phyloP scores from a whole-genome alignment of 495 filamentous ascomycete species.

The Cladorrhinum samala region DNA sequence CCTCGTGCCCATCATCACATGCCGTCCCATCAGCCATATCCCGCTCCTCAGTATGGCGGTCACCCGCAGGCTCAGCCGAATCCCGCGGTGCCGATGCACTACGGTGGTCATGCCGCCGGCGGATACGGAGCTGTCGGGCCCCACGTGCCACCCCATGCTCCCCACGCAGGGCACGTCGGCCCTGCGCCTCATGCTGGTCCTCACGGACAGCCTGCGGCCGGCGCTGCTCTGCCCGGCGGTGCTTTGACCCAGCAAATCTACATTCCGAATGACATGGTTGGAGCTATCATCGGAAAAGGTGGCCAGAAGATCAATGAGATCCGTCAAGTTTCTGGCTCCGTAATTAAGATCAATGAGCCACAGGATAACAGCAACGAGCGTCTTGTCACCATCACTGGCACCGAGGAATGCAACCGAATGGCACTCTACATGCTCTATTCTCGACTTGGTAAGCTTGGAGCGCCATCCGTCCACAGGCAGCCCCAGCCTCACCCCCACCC shows the following conservation, averaged over 20 bases:
- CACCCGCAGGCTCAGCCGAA: slow-evolving; percentile 55
- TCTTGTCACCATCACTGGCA: slow-evolving; percentile 94
- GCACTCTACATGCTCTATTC: slow-evolving; percentile 98
- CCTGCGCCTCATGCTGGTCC: slow-evolving; percentile 48
- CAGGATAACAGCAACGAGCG: slow-evolving; percentile 98
- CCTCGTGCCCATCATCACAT: slow-evolving; percentile 57
- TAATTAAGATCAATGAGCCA: slow-evolving; percentile 99
- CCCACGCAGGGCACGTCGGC: slow-evolving; percentile 49
- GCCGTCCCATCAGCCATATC: slow-evolving; percentile 31
- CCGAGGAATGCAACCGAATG: slow-evolving; percentile 98
- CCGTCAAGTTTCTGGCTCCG: slow-evolving; percentile 89
- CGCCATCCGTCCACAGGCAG: slow-evolving; percentile 12
- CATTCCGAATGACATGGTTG: slow-evolving; percentile 99
- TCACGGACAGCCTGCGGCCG: slow-evolving; percentile 64
- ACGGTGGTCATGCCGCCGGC: slow-evolving; percentile 44
- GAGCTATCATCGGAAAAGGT: slow-evolving; percentile 97
- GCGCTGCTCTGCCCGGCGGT: slow-evolving; percentile 66
- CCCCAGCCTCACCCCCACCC: neutral
- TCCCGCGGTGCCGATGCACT: slow-evolving; percentile 66
- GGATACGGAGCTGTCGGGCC: slow-evolving; percentile 61
- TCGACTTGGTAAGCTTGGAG: slow-evolving; percentile 71
- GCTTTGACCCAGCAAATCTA: slow-evolving; percentile 96
- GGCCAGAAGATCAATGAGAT: slow-evolving; percentile 99
- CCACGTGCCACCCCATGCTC: slow-evolving; percentile 66
- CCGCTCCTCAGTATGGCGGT: slow-evolving; percentile 56